Evolutionary conservation across 192 early-diverging fungal species (phyloP).

Genomic region (Coemansia nantahalensis): DNA sequence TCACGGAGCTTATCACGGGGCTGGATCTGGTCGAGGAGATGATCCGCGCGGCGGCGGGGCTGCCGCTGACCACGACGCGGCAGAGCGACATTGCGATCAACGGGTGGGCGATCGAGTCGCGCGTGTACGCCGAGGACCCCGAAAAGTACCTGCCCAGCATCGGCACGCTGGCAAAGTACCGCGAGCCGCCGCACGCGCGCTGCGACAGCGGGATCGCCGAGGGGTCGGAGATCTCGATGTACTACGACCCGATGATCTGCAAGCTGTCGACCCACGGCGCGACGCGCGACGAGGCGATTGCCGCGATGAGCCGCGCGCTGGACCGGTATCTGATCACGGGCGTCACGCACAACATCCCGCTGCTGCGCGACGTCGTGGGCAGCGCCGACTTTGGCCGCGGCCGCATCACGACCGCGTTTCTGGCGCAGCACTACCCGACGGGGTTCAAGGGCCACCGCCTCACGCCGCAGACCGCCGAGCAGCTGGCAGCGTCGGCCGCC

Average conservation of each 20-base stretch:
- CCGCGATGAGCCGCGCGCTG: slow-evolving; percentile 76
- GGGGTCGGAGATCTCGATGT: slow-evolving; percentile 90
- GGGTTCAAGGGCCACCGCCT: slow-evolving; percentile 81
- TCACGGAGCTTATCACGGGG: slow-evolving; percentile 93
- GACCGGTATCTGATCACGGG: slow-evolving; percentile 92
- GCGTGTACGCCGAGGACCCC: slow-evolving; percentile 96
- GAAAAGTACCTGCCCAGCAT: slow-evolving; percentile 92
- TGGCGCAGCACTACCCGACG: slow-evolving; percentile 83
- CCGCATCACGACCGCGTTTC: slow-evolving; percentile 79
- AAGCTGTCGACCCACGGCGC: slow-evolving; percentile 85
- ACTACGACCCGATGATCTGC: slow-evolving; percentile 96
- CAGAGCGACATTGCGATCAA: slow-evolving; percentile 77
- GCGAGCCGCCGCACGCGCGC: slow-evolving; percentile 78
- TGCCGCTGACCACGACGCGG: slow-evolving; percentile 59
- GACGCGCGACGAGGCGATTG: slow-evolving; percentile 72
- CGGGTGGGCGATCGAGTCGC: slow-evolving; percentile 94
- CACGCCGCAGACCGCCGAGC: slow-evolving; percentile 42
- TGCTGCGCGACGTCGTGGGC: slow-evolving; percentile 81
- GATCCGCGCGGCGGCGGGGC: slow-evolving; percentile 86
- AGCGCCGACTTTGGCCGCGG: slow-evolving; percentile 71
- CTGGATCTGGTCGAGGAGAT: slow-evolving; percentile 95
- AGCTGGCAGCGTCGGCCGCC: slow-evolving; percentile 67
- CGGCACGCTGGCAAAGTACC: slow-evolving; percentile 80
- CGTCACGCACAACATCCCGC: slow-evolving; percentile 93
- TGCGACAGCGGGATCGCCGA: slow-evolving; percentile 92